phyloP scores from a whole-genome alignment of 352 stramenopile genomes.

The Globisporangium polare region DNA sequence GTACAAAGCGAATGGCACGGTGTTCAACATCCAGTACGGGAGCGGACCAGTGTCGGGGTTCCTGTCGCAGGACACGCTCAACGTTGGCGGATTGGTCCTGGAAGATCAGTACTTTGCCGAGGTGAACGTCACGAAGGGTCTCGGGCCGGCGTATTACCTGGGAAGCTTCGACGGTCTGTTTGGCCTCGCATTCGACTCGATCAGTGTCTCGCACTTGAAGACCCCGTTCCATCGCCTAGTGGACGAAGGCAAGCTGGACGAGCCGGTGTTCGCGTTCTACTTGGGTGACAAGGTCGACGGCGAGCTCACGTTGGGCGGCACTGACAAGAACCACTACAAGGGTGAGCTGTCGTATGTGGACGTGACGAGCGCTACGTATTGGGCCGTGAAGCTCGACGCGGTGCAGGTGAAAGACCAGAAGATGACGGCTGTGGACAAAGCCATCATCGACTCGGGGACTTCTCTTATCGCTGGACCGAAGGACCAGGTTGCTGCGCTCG shows the following conservation, averaged over 20 bases:
- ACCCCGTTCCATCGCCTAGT: conserved; percentile 89
- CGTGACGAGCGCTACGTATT: conserved; percentile 21
- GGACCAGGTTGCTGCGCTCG: conserved; percentile 15
- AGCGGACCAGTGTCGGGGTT: conserved; percentile 71
- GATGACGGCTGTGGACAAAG: conserved; percentile 18
- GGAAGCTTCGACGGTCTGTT: conserved; percentile 94
- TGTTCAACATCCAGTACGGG: conserved; percentile 90
- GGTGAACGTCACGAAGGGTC: conserved; percentile 83
- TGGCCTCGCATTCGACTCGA: conserved; percentile 84
- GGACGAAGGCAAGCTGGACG: conserved; percentile 59
- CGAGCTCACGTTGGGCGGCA: conserved; percentile 27
- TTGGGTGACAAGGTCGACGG: conserved; percentile 53
- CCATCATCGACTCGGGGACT: conserved; percentile 22
- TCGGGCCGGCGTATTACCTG: conserved; percentile 86
- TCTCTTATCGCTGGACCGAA: conserved; percentile 20
- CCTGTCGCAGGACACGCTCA: conserved; percentile 62
- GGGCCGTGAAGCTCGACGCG: conserved; percentile 33
- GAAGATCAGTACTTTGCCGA: conserved; percentile 79
- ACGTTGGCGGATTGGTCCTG: conserved; percentile 31
- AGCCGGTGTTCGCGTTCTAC: conserved; percentile 89
- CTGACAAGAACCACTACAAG: conserved; percentile 75
- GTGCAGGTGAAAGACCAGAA: conserved; percentile 27
- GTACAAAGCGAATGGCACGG: conserved; percentile 62
- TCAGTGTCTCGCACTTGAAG: conserved; percentile 70
- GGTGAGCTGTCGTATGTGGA: conserved; percentile 79